These are phyloP conservation scores for Zalaria obscura DNA, from an alignment of 2,329 filamentous ascomycete genomes.

Conservation along the genomic window DNA sequence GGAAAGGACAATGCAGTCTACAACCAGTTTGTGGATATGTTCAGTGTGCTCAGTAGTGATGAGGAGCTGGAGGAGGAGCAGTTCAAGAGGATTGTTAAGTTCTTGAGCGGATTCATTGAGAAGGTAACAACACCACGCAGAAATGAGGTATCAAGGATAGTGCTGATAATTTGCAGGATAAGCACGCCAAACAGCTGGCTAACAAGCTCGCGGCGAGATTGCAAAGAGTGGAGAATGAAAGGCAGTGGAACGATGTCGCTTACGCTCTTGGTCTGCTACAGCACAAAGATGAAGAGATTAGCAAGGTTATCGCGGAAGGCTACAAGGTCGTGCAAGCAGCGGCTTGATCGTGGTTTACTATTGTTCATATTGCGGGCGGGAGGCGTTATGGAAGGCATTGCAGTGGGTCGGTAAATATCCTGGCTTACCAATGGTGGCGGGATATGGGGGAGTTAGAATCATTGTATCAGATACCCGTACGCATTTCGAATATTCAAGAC, in stretches of 20 bases:
- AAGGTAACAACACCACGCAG: conserved; percentile 48
- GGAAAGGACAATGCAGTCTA: conserved; percentile 99
- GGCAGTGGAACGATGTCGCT: conserved; percentile 95
- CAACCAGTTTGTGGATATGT: conserved; percentile 99
- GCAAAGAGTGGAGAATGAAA: conserved; percentile 73
- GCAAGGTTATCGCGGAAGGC: conserved; percentile 59
- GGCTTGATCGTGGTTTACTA: conserved; percentile 14
- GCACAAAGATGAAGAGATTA: conserved; percentile 86
- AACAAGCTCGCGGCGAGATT: conserved; percentile 84
- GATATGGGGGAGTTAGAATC: too few species aligned
- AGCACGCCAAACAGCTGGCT: conserved; percentile 87
- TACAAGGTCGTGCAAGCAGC: conserved; percentile 42
- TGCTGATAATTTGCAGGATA: conserved; percentile 48
- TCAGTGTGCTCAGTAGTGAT: conserved; percentile 78
- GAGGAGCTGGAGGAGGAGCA: conserved; percentile 68
- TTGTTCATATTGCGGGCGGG: neutral
- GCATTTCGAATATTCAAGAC: too few species aligned
- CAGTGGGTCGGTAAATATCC: too few species aligned
- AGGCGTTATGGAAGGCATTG: neutral
- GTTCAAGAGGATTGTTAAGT: conserved; percentile 76
- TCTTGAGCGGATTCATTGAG: conserved; percentile 89
- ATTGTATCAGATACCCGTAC: too few species aligned
- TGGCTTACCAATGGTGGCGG: too few species aligned
- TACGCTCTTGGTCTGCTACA: conserved; percentile 80
- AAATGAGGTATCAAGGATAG: neutral